These are phyloP conservation scores for Aspergillus bombycis DNA, from an alignment of 2,329 filamentous ascomycete species.

Conservation along the genomic window DNA sequence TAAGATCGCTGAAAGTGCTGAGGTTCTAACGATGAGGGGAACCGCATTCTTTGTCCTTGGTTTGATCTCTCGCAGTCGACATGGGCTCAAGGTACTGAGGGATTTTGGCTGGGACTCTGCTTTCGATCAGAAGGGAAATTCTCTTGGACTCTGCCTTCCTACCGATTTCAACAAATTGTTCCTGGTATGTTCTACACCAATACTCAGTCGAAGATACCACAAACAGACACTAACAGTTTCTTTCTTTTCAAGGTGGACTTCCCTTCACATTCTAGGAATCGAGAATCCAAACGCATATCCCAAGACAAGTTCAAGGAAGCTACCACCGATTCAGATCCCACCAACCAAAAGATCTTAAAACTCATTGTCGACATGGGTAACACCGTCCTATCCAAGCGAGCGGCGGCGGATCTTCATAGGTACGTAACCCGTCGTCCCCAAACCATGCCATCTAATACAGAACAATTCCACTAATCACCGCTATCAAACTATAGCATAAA, in stretches of 20 bases:
- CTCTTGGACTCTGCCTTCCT: constrained; percentile 85
- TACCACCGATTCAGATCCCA: constrained; percentile 62
- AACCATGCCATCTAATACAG: not conserved
- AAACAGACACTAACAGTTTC: constrained; percentile 4
- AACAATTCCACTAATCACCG: not conserved
- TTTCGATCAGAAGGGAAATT: constrained; percentile 78
- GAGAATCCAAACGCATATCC: constrained; percentile 46
- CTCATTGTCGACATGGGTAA: constrained; percentile 88
- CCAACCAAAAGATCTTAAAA: constrained; percentile 76
- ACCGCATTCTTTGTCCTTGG: constrained; percentile 97
- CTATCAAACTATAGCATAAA: constrained; percentile 64
- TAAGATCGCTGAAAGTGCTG: constrained; percentile 81
- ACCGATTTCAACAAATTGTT: constrained; percentile 77
- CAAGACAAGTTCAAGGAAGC: constrained; percentile 59
- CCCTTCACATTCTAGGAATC: constrained; percentile 43
- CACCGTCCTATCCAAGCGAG: constrained; percentile 87
- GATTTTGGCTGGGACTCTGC: constrained; percentile 94
- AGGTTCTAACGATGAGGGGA: constrained; percentile 89
- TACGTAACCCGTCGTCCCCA: constrained; percentile 37
- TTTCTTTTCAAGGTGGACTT: constrained; percentile 34
- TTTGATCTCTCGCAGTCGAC: constrained; percentile 85
- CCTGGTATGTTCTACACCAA: constrained; percentile 57
- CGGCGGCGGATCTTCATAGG: constrained; percentile 74
- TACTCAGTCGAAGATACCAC: not conserved
- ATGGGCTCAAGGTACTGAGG: constrained; percentile 87